phyloP scores from a whole-genome alignment of 2,329 filamentous ascomycete species.

The Lecanicillium sp. region DNA sequence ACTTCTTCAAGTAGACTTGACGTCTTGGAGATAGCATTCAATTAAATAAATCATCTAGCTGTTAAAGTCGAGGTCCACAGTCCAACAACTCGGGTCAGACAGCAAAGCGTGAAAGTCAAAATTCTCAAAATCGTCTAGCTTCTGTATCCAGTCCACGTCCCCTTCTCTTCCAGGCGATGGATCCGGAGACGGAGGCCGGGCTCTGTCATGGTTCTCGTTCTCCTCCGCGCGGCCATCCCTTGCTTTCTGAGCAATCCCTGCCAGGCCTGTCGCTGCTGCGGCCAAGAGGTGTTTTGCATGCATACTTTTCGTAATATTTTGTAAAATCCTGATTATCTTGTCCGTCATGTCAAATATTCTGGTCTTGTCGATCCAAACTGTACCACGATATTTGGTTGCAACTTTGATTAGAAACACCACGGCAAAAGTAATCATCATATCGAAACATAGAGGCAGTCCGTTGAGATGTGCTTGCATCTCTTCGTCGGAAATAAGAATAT shows the following conservation, averaged over 20 bases:
- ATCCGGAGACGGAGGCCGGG: background rate
- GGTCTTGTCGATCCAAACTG: conserved; percentile 11
- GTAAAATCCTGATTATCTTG: conserved; percentile 6
- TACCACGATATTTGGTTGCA: conserved; percentile 10
- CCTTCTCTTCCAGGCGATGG: background rate
- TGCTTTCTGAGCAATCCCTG: background rate
- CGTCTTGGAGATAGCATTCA: background rate
- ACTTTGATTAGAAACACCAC: conserved; percentile 18
- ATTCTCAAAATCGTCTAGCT: background rate
- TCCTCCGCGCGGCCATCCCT: background rate
- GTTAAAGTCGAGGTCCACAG: background rate
- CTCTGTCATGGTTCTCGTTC: background rate
- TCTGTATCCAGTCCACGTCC: conserved; percentile 3
- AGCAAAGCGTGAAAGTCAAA: conserved; percentile 1
- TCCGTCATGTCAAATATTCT: conserved; percentile 14
- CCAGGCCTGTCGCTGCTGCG: background rate
- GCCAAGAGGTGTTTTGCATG: conserved; percentile 13
- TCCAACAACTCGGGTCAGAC: background rate
- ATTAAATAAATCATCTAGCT: background rate
- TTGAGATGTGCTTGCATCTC: conserved; percentile 2
- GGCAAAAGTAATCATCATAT: conserved; percentile 6
- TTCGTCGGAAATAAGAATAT: background rate
- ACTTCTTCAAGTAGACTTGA: background rate
- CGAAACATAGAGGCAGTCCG: conserved; percentile 4
- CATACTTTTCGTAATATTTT: conserved; percentile 9